Base-by-base conservation (phyloP, 495 filamentous ascomycete species). In the Platismatia glauca region DNA sequence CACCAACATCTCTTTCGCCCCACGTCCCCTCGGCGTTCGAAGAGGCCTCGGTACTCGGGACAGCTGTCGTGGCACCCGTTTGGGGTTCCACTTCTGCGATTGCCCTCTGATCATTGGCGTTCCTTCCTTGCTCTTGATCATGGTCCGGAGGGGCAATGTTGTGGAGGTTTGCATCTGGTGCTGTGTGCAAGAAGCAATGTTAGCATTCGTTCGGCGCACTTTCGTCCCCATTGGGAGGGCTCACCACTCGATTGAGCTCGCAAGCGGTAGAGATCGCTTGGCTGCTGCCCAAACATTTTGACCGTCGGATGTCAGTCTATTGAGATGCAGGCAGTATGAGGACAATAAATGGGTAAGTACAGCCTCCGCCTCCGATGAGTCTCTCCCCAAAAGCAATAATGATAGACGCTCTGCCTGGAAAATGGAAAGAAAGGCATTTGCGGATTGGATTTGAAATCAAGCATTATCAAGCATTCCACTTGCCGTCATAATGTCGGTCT, bases 1-100 rank as follows among this genome's bases (percentile, higher is more conserved):
- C 82, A 18, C 87, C 86, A 18, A 72, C 76, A 68, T 89, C 83
- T 31, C 82, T 76, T 70, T 94, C 89, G 31, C 89, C 89, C 89
- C 89, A 94, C 24, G 83, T 86, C 50, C 87, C 87, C 34, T 84
- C 79, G 15, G 64, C 55, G 5, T 63, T 18, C 5, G 67, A 61
- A 11, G 65, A 60, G 20, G 44, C 43, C 27, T 66, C 68, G 15
- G 64, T 41, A 8, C 57, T 64, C 3, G 65, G 56, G 13, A 63
- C 62, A n/a, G 63, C 63, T 8, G 68, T 68, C 18, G 68, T 64
- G 34, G 56, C 67, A 70, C 18, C 59, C 52, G 55, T 72, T 35
- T 15, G 70, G 68, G 50, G 24, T 65, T 64, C 50, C 58, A 50
- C 48, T 3, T 55, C 59, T 44, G 41, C 52, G 41, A n/a, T 24